These are phyloP conservation scores for Verticillium tricorpus DNA, from an alignment of 2,329 filamentous ascomycete genomes.

Conservation along the genomic window DNA sequence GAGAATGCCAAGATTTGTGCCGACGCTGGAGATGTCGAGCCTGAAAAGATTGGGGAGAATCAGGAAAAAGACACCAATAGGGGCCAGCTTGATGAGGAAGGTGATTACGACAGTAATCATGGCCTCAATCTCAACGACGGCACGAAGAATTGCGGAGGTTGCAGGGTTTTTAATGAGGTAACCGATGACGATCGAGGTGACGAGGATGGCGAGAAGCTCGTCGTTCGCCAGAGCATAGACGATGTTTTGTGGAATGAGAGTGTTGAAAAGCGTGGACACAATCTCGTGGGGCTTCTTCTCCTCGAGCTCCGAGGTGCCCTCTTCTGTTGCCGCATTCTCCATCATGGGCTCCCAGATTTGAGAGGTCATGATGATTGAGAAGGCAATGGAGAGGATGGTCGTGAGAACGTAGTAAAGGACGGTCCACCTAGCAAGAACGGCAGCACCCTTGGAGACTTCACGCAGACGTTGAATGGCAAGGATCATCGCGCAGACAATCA, in stretches of 20 bases:
- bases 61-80: conserved; percentile 49
- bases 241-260: conserved; percentile 43
- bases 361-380: conserved; percentile 39
- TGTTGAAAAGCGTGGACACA: conserved; percentile 43
- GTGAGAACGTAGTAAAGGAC: conserved; percentile 46
- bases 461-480: conserved; percentile 45
- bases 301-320: conserved; percentile 10
- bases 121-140: conserved; percentile 40
- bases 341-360: conserved; percentile 45
- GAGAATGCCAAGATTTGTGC: conserved; percentile 43
- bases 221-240: conserved; percentile 41
- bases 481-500: conserved; percentile 49
- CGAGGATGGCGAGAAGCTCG: conserved; percentile 40
- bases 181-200: conserved; percentile 40
- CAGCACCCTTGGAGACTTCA: conserved; percentile 37
- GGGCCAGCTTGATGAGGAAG: conserved; percentile 43
- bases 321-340: conserved; percentile 12
- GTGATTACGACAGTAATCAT: conserved; percentile 42
- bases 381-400: conserved; percentile 42
- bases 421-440: conserved; percentile 40
- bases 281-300: conserved; percentile 32
- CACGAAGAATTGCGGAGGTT: conserved; percentile 32
- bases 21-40: conserved; percentile 42
- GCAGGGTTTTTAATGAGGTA: conserved; percentile 33
- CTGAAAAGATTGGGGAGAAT: conserved; percentile 47